phyloP scores from a whole-genome alignment of 1,139 yeast genomes.

The Hemisphaericaspora subhashii region DNA sequence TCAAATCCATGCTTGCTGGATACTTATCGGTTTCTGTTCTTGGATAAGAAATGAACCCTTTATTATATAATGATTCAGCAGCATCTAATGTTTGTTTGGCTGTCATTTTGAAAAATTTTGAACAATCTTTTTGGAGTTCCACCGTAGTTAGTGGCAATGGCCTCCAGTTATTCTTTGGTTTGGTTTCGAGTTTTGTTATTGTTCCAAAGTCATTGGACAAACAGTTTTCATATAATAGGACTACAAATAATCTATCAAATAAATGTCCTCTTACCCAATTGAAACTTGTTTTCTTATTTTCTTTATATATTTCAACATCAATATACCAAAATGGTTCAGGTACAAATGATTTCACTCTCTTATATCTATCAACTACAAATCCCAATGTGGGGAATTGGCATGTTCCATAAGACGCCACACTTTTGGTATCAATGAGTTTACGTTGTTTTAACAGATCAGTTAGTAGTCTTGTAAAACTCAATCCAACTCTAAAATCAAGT shows the following conservation, averaged over 20 bases:
- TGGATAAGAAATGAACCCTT: constrained; percentile 90
- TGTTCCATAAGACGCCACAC: constrained; percentile 74
- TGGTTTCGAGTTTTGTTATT: constrained; percentile 52
- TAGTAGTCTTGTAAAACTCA: constrained; percentile 79
- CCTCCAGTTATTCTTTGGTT: constrained; percentile 72
- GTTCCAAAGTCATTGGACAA: constrained; percentile 46
- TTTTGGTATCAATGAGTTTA: constrained; percentile 24
- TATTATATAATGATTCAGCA: constrained; percentile 84
- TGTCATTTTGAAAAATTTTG: constrained; percentile 69
- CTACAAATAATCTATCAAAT: constrained; percentile 70
- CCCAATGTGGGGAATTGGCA: constrained; percentile 98
- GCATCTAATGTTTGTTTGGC: constrained; percentile 80
- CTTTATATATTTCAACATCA: constrained; percentile 49
- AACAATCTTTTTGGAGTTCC: constrained; percentile 87
- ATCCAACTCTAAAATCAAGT: constrained; percentile 85
- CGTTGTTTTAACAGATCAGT: constrained; percentile 48
- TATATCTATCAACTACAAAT: constrained; percentile 91
- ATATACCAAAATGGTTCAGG: constrained; percentile 84
- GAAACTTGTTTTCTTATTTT: constrained; percentile 38
- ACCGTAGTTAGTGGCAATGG: constrained; percentile 95
- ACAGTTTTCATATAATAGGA: constrained; percentile 67
- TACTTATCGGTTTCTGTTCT: constrained; percentile 95
- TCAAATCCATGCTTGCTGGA: constrained; percentile 73
- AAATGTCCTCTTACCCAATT: constrained; percentile 70
- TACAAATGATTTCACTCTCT: constrained; percentile 66